Base-by-base conservation (phyloP, 495 filamentous ascomycete genomes). In the Aspergillus avenaceus region DNA sequence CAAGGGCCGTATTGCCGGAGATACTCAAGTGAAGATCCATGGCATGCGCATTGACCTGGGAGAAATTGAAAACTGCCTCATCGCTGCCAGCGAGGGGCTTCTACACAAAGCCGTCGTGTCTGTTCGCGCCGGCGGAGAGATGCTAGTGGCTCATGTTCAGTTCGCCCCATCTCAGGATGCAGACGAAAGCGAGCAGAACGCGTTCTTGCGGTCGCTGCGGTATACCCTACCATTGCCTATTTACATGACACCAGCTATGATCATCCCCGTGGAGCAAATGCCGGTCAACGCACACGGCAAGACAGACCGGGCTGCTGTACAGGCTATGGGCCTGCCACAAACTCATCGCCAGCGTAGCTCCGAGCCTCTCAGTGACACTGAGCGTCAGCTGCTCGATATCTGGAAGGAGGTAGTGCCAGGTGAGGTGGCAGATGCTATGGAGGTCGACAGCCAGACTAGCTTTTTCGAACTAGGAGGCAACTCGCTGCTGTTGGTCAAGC, bases 41-140 rank as follows among this genome's bases (percentile, higher is more conserved):
- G 79, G 79, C 0, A n/a, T 77, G 1, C 73, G 78, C 0, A 70
- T 80, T 11, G 78, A 81, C 2, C 61, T 83, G 1, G n/a, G 46
- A 0, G 79, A 83, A 8, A 63, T 80, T 14, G 74, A 75, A 32
- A 53, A 18, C 2, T 52, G 50, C 13, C 63, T 79, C 1, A 2
- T 76, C 2, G 6, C 43, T 1, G 48, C 60, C 0, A 50, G 66
- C 1, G 43, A 58, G 0, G 67, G 65, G 1, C 25, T 18, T 0
- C 9, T 78, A 0, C 22, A 4, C 1, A 60, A 71, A 23, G 74
- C 54, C 0, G 61, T 71, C 3, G 76, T 75, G 19, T 58, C 56
- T 6, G 34, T 62, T 7, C 54, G 58, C 9, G 32, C 24, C 0
- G 31, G n/a, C n/a, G n/a, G n/a, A n/a, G n/a, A n/a, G n/a, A n/a